These are phyloP conservation scores for Gynandropsis gynandra DNA, from an alignment of 345 rosid genomes.

Conservation along the genomic window DNA sequence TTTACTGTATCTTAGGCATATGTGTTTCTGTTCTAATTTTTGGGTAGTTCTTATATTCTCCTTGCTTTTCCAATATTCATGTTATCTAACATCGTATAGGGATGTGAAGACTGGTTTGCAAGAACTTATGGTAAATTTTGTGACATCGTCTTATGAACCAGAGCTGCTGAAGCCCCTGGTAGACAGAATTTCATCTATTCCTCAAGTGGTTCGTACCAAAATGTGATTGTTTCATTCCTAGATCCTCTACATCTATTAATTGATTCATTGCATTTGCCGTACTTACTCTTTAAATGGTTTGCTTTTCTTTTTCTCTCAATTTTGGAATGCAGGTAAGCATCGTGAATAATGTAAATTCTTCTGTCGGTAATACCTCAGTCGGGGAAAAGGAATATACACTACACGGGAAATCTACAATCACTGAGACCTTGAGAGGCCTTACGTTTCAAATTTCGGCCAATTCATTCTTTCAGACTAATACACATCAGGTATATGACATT, in stretches of 20 bases:
- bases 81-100: conserved; percentile 38
- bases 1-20: no score
- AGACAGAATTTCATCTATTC: conserved; percentile 60
- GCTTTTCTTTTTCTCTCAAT: conserved; percentile 2
- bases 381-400: conserved; percentile 86
- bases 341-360: conserved; percentile 81
- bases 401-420: conserved; percentile 62
- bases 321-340: conserved; percentile 53
- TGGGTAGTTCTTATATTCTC: conserved; percentile 1
- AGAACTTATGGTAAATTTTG: conserved; percentile 91
- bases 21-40: no score
- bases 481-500: conserved; percentile 53
- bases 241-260: background rate
- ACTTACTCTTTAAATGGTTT: background rate
- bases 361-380: conserved; percentile 85
- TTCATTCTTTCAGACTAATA: conserved; percentile 92
- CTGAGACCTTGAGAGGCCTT: conserved; percentile 75
- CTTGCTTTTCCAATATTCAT: conserved; percentile 14
- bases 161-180: conserved; percentile 80
- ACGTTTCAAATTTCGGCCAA: conserved; percentile 89
- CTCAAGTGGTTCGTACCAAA: conserved; percentile 70
- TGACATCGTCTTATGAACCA: conserved; percentile 77
- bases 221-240: background rate
- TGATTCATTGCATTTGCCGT: background rate
- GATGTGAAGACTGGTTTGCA: conserved; percentile 49